Base-by-base conservation (phyloP, 805 yeast genomes). In the Metschnikowia vanudenii region DNA sequence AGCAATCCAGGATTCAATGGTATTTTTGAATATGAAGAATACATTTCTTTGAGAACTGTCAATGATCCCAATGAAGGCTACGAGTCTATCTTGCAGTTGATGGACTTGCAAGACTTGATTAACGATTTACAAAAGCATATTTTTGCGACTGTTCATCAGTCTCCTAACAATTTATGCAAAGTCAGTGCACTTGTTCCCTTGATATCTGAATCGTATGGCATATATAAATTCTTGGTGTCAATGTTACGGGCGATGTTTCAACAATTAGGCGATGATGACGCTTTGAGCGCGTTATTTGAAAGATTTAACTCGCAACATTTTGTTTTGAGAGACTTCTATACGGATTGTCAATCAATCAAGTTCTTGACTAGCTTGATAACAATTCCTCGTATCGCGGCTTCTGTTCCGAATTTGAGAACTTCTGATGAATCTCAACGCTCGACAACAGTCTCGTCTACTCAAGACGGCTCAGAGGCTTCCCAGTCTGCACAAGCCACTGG, bases 31-130 rank as follows among this genome's bases (percentile, higher is more conserved):
- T 94, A 92, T 62, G 96, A 90, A 64, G 99, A 92, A 63, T 94
- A 92, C 61, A 82, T 91, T 37, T 88, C 97, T 3, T 74, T 92
- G 54, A 80, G 88, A 47, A 82, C 90, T 2, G 95, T 88, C 32
- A 84, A 88, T 58, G 96, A 92, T 64, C 97, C 97, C 5, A 90
- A 92, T 61, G 96, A 90, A 68, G 98, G 98, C 6, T 91, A 85
- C 63, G 96, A 92, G 61, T 83, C 96, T 0, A 81, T 92, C 50
- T 63, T 88, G 53, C 97, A 89, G 62, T 73, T 92, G 57, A 84
- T 89, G 88, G 80, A 81, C 37, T 71, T 92, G 46, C 97, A 90
- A 65, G 97, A 92, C 60, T 73, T 81, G 17, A 79, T 90, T 43
- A 92, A 88, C 61, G 85, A 84, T 51, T 80, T 88, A 49, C 90